Percentiles rank a stretch among this genome's conserved stretches.
Evolutionary conservation across 2,329 filamentous ascomycete genomes (phyloP).

Genomic region (Exophiala spinifera): DNA sequence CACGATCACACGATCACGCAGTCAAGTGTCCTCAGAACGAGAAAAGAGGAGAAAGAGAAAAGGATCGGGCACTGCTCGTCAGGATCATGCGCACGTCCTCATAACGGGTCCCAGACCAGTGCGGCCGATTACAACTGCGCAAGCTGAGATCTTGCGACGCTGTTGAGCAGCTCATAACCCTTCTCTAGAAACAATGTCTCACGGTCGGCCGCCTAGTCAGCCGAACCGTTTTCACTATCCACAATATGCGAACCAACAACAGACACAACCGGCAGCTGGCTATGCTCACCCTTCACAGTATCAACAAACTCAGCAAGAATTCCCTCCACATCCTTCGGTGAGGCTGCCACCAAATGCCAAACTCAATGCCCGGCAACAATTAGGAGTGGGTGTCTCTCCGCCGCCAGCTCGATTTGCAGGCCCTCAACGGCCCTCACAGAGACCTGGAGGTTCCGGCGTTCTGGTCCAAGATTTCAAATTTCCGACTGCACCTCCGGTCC

Average conservation of each 20-base stretch:
- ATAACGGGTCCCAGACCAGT: neutral
- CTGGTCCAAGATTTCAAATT: conserved; percentile 23
- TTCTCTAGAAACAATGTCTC: conserved; percentile 1
- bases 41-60: neutral
- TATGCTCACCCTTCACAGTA: conserved; percentile 24
- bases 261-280: conserved; percentile 1
- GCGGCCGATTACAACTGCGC: neutral
- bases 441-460: conserved; percentile 7
- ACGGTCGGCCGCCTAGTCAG: neutral
- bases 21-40: no score
- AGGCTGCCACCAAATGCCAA: conserved; percentile 20
- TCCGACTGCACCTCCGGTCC: conserved; percentile 19
- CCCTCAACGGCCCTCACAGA: conserved; percentile 7
- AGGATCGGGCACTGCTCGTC: neutral
- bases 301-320: conserved; percentile 15
- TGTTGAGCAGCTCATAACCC: neutral
- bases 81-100: neutral
- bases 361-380: conserved; percentile 19
- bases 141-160: neutral
- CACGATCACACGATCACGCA: no score
- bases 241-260: conserved; percentile 11
- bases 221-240: conserved; percentile 22
- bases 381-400: conserved; percentile 23
- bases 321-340: conserved; percentile 22
- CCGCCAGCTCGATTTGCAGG: conserved; percentile 17